phyloP scores from a whole-genome alignment of 2,329 filamentous ascomycete species.

The Purpureocillium lavendulum region DNA sequence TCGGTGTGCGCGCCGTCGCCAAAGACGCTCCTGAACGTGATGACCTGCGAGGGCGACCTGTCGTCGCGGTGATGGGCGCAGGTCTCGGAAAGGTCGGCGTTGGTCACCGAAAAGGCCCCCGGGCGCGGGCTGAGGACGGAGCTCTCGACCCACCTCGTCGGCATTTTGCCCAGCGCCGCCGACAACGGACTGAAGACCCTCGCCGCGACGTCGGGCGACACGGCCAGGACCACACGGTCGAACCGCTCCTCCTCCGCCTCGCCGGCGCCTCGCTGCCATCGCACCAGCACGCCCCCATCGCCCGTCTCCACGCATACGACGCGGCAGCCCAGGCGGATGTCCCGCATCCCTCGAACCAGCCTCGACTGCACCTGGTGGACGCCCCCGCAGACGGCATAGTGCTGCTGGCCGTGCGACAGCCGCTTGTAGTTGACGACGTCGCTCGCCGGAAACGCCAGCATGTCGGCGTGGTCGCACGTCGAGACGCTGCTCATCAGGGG shows the following conservation, averaged over 20 bases:
- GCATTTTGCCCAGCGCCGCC: conserved; percentile 30
- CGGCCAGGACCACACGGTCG: conserved; percentile 44
- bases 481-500: conserved; percentile 46
- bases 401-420: conserved; percentile 34
- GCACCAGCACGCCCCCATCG: conserved; percentile 18
- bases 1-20: conserved; percentile 31
- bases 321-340: conserved; percentile 29
- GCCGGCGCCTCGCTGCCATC: conserved; percentile 20
- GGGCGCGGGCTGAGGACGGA: conserved; percentile 26
- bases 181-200: conserved; percentile 35
- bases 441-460: conserved; percentile 43
- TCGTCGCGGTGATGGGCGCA: conserved; percentile 19
- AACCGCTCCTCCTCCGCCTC: conserved; percentile 27
- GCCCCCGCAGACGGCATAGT: conserved; percentile 42
- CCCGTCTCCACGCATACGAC: conserved; percentile 24
- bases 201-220: conserved; percentile 44
- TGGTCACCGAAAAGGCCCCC: conserved; percentile 4
- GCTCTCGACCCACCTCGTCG: conserved; percentile 38
- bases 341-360: conserved; percentile 28
- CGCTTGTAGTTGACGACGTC: conserved; percentile 44
- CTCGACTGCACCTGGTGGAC: conserved; percentile 39
- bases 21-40: conserved; percentile 27
- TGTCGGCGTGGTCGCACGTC: conserved; percentile 42
- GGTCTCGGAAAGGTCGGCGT: conserved; percentile 1
- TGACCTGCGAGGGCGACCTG: conserved; percentile 18